These are phyloP conservation scores for Nigrospora oryzae DNA, from an alignment of 2,329 filamentous ascomycete species.

Conservation along the genomic window DNA sequence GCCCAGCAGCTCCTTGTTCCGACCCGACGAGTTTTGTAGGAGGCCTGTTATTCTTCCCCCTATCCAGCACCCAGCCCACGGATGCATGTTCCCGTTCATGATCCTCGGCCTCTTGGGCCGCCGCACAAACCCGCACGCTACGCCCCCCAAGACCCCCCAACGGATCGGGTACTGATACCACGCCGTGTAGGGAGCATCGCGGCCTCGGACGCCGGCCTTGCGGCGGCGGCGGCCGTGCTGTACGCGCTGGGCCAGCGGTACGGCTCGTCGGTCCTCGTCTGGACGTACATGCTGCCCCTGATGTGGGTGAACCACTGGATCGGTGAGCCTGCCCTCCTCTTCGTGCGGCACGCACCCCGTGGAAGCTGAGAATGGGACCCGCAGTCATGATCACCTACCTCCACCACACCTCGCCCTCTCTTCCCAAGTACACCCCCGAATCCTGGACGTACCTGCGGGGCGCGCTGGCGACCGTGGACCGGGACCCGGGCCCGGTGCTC, in stretches of 20 bases:
- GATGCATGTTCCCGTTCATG: no score
- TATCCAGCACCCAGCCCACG: no score
- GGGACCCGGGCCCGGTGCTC: slow-evolving; percentile 53
- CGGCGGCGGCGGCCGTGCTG: slow-evolving; percentile 37
- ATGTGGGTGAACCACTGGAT: slow-evolving; percentile 66
- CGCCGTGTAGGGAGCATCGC: slow-evolving; percentile 32
- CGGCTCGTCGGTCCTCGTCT: slow-evolving; percentile 43
- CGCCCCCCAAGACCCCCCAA: no score
- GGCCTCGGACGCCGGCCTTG: slow-evolving; percentile 49
- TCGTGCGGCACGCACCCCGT: background rate
- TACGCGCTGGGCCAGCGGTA: slow-evolving; percentile 42
- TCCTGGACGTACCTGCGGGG: slow-evolving; percentile 55
- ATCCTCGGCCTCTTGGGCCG: no score
- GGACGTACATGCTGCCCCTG: slow-evolving; percentile 56
- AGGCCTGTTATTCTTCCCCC: no score
- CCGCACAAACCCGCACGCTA: no score
- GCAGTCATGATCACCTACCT: slow-evolving; percentile 67
- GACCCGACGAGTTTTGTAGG: slow-evolving; percentile 34
- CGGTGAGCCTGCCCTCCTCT: slow-evolving; percentile 28
- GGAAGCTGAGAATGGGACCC: slow-evolving; percentile 5
- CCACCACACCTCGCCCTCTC: slow-evolving; percentile 47
- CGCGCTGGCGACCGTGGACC: slow-evolving; percentile 52
- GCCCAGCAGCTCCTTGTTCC: slow-evolving; percentile 50
- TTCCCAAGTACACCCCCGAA: slow-evolving; percentile 44
- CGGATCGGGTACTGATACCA: no score